Evolutionary conservation across 768 basidiomycete genomes (phyloP), one percentile per base, ranked within the genome.

Genomic region (Ramaria sp.): DNA sequence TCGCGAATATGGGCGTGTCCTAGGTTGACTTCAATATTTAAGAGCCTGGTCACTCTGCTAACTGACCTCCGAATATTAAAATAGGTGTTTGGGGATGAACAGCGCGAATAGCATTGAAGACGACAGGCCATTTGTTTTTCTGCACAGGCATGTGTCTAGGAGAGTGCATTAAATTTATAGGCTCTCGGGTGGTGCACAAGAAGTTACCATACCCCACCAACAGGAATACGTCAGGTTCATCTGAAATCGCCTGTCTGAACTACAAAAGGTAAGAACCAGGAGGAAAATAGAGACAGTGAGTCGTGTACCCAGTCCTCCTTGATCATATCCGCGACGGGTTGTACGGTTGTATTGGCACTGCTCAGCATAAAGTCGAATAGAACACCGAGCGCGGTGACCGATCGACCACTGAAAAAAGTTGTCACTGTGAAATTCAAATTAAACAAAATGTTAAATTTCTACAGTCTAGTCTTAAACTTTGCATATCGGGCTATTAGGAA

Each of bases 181-280:
- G n/a, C 22, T 24, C 20, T 6, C n/a, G 15, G n/a, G 28, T n/a
- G n/a, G 47, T 3, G 20, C 28, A 34, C 13, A 37, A 18, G 20
- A 32, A 15, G 24, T 36, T n/a, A 4, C 61, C 75, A 28, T 49
- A 81, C 83, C 83, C 82, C 53, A 75, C 76, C 51, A 89, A 75
- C 52, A 88, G 62, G 71, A 94, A 95, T 57, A 89, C 72, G 65
- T 92, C 89, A 13, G 91, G 89, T 61, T 82, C 81, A 8, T 89
- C 85, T 39, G 73, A 66, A 57, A 93, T 91, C 1, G 85, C 88
- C 13, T 87, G 81, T 0, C 68, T 60, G 65, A 94, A 94, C 90
- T 86, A 56, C 34, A 2, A 50, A 50, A 8, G 48, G 24, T 41
- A 58, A 2, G 5, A 37, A 22, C 34, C 20, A 52, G 28, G 30